Evolutionary conservation across 768 basidiomycete genomes (phyloP), one percentile per base, ranked within the genome.

Genomic region (Pleurotus salmoneostramineus): DNA sequence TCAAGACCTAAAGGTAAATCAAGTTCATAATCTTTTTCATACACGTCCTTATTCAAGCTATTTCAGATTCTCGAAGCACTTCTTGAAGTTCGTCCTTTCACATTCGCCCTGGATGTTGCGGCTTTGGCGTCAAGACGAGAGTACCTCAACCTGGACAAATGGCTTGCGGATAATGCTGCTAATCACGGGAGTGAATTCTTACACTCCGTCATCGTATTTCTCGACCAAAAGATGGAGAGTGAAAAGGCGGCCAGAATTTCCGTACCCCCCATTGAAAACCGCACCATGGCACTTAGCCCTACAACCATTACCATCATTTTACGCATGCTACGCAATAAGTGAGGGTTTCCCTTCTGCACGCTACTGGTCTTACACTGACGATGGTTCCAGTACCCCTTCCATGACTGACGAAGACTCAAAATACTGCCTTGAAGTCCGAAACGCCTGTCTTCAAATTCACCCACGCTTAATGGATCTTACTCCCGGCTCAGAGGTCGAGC

Each of bases 141-240:
- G 71, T 93, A 95, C 67, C 78, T 98, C 65, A 95, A 99, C 65
- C 78, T 99, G 46, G 95, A 97, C 73, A 95, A 96, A 72, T 99
- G 96, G 95, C 78, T 98, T 12, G 86, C 90, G 11, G 91, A 93
- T 69, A 90, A 94, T 65, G 90, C 95, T 15, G 77, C 84, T 17
- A 76, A 80, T 49, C 91, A 95, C 61, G 93, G 93, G 6, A 81
- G 81, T 32, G 91, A 93, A 61, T 97, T 98, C 67, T 80, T 97
- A 35, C 87, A 88, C 58, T 85, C 92, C 6, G 85, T 95, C 61
- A 85, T 98, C 58, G 82, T 86, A 15, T 98, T 98, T 74, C 74
- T 98, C 59, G 90, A 94, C 63, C 78, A 90, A 74, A 99, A 98
- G 73, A 93, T 96, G 83, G 88, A 91, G 56, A 89, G 85, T 62